Evolutionary conservation across 225 moss, liverwort and hornwort species (phyloP), one percentile per base, ranked within the genome.

Genomic region (Takakia lepidozioides): DNA sequence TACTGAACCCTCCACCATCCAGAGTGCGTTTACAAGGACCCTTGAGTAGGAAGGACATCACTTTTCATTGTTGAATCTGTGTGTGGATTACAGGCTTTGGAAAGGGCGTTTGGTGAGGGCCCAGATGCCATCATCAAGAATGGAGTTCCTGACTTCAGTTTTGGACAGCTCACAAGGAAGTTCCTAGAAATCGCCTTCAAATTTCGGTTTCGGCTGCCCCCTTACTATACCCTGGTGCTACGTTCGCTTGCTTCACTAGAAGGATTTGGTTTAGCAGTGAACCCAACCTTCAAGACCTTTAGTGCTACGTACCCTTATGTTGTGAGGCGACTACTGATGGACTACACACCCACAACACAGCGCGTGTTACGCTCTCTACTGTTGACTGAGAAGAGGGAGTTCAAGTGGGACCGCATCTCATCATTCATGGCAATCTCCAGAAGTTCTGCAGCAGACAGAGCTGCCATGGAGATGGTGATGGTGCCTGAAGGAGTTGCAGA

Each of bases 121-220:
- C 78, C 95, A 43, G 81, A 87, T 65, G 80, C 87, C 11, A 66
- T 98, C 3, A 71, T 87, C 39, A 77, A 72, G 69, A 37, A 91
- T 28, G 91, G 87, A 14, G 47, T 83, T 19, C 80, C 87, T 19
- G 78, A 91, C 47, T 82, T 98, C 68, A 83, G 80, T 43, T 85
- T 98, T 57, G 81, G 82, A 54, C 89, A 91, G 68, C 67, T 90
- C 9, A 85, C 73, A 40, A 82, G 80, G 43, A 98, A 79, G 46
- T 82, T 98, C 19, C 91, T 84, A 73, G 72, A 89, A 56, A 70
- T 98, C 19, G 95, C 95, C 19, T 72, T 85, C 29, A 91, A 91
- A 52, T 98, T 98, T 32, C 82, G 91, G 20, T 91, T 98, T 34
- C 85, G 85, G 34, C 61, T 98, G 17, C 95, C 95, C 22, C 60